Evolutionary conservation across 2,329 filamentous ascomycete genomes (phyloP), one percentile per base, ranked within the genome.

Genomic region (Rosellinia necatrix): DNA sequence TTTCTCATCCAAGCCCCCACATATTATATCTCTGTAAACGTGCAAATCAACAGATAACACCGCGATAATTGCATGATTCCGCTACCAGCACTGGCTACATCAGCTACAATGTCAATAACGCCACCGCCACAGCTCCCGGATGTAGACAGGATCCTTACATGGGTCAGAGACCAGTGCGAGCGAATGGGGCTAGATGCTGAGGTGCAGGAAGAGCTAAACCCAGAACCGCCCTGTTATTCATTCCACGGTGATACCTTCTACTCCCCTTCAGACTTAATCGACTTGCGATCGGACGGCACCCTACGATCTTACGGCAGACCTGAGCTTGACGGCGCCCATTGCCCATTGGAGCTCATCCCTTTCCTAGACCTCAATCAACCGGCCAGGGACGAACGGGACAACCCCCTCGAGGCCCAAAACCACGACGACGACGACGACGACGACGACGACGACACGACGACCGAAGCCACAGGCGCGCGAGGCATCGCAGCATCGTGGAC

Each of bases 31-130:
- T 8, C 41, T 37, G 25, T 44, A 49, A 37, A 4, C 35, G 42
- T 35, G 12, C 25, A 22, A 2, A 32, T 3, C 4, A n/a, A 25
- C 7, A 15, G 19, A 42, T 2, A 3, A 2, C 10, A 5, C 10
- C 27, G 27, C 34, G 56, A 56, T 59, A 55, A 10, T 10, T 59
- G 38, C 55, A 58, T 58, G 8, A 9, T 15, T 19, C 10, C 12
- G 10, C 38, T 46, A 43, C 29, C 38, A 25, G 15, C 27, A 4
- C 21, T 12, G 13, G 15, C 38, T n/a, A n/a, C n/a, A n/a, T n/a
- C n/a, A n/a, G n/a, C n/a, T n/a, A n/a, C n/a, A n/a, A n/a, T n/a
- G n/a, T n/a, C n/a, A n/a, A n/a, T n/a, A n/a, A n/a, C n/a, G n/a
- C n/a, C n/a, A n/a, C n/a, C n/a, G n/a, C n/a, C n/a, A n/a, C n/a